phyloP scores from a whole-genome alignment of 2,329 filamentous ascomycete genomes.

The Fusarium sp. region DNA sequence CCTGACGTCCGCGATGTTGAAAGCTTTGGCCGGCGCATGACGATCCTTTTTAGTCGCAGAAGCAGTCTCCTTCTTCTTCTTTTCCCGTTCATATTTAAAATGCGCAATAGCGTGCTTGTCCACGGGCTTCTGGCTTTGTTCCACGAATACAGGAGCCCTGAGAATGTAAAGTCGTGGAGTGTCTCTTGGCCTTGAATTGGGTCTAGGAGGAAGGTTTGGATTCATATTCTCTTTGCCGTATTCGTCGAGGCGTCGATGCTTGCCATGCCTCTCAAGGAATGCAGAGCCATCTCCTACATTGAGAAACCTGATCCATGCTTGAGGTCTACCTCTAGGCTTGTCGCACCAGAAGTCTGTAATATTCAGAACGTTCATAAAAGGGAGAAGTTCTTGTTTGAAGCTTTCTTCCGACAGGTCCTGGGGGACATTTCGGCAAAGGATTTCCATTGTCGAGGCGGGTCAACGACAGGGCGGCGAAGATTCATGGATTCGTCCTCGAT shows the following conservation, averaged over 20 bases:
- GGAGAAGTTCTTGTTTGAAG: slow-evolving; percentile 55
- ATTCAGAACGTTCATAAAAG: slow-evolving; percentile 54
- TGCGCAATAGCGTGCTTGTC: slow-evolving; percentile 45
- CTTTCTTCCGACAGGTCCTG: slow-evolving; percentile 52
- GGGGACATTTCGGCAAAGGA: slow-evolving; percentile 59
- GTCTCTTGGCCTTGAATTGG: slow-evolving; percentile 11
- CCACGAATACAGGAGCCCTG: slow-evolving; percentile 45
- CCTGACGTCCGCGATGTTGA: slow-evolving; percentile 47
- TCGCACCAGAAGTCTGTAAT: slow-evolving; percentile 59
- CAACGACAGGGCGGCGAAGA: neutral
- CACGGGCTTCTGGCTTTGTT: slow-evolving; percentile 51
- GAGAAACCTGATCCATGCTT: slow-evolving; percentile 60
- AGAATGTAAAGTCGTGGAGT: slow-evolving; percentile 51
- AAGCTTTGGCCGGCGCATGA: slow-evolving; percentile 37
- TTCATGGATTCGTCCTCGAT: no score
- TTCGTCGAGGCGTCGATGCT: slow-evolving; percentile 20
- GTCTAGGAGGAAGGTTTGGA: neutral
- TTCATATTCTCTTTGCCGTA: slow-evolving; percentile 12
- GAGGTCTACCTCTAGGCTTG: slow-evolving; percentile 52
- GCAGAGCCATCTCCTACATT: slow-evolving; percentile 51
- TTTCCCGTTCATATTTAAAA: slow-evolving; percentile 46
- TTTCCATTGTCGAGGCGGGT: slow-evolving; percentile 55
- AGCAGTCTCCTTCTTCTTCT: slow-evolving; percentile 37
- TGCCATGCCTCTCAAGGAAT: slow-evolving; percentile 57
- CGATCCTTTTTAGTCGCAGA: slow-evolving; percentile 13